Evolutionary conservation across 805 yeast species (phyloP), one percentile per base, ranked within the genome.

Genomic region (Candida takata): DNA sequence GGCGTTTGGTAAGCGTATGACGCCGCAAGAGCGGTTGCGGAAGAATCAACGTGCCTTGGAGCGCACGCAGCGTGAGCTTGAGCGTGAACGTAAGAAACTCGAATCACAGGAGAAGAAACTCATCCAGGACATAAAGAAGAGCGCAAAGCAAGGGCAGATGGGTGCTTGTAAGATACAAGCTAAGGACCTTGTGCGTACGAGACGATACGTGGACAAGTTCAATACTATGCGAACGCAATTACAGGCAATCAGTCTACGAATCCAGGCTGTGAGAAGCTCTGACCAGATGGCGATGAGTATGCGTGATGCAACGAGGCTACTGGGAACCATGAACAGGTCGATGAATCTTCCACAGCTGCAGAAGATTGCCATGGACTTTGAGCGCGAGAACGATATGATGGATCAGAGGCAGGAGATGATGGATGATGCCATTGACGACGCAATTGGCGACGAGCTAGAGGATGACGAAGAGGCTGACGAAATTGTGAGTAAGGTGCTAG

Each of bases 351-450:
- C 95, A 1, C 94, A 84, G 48, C 64, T 92, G 42, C 81, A 85
- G 38, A 73, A 81, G 42, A 92, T 92, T 15, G 86, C 97, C 3
- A 88, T 85, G 83, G 97, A 92, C 51, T 92, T 92, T 59, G 95
- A 92, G 52, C 78, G 76, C 51, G 95, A 90, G 54, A 85, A 84
- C 60, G 98, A 94, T 55, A 65, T 94, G 49, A 92, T 92, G 97
- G 97, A 90, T 59, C 98, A 92, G 63, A 80, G 95, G 53, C 97
- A 94, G 60, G 99, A 94, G 58, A 85, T 94, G 76, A 92, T 92
- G 83, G 98, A 92, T 56, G 98, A 92, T 56, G 94, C 96, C 14
- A 81, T 92, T 50, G 99, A 92, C 55, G 96, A 90, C 57, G 84
- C 92, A 14, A 86, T 92, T 92, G 95, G 82, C 36, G 86, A 80